Base-by-base conservation (phyloP, 2,329 filamentous ascomycete species). In the Zymoseptoria ardabiliae region DNA sequence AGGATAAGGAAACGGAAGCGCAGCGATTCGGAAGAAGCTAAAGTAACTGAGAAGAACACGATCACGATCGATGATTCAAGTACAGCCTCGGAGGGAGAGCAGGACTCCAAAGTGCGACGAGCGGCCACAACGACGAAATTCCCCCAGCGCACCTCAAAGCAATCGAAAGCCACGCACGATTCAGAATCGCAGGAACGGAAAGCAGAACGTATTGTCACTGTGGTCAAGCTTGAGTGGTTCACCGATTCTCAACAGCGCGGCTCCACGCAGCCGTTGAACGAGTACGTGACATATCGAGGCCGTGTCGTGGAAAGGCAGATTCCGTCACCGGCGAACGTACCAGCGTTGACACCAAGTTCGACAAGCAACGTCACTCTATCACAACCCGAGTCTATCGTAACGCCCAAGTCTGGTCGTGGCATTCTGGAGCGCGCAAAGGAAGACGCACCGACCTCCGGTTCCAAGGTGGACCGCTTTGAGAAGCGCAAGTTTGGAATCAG, bases 171-270 rank as follows among this genome's bases (percentile, higher is more conserved):
- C 17, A 51, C 19, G 4, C 20, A 51, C 20, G 20, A 22, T 21
- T 51, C 22, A 19, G 9, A 53, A 30, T 23, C 51, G 22, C 51
- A 53, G 51, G 51, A 23, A 53, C 22, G 10, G n/a, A 30, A 23
- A 2, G 13, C 55, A 11, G 65, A 69, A 4, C 71, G 76, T 35
- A 66, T 71, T 10, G 67, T 85, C 53, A 77, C 75, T 60, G 79
- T 85, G 2, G 66, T 85, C 50, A 81, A 75, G 60, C 64, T 82
- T 4, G 76, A 80, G 11, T 86, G 84, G 84, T 68, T 85, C 22
- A 67, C 78, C 3, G 72, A 76, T 19, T 85, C 79, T 30, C 63
- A 80, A 19, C 67, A 73, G 57, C 68, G 74, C 20, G 74, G 76
- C 10, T 67, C 68, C 35, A 57, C 78, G 13, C 68, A 83, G 5